Conservation (phyloP, 2,329 filamentous ascomycete species). For the Neonectria neomacrospora region DNA sequence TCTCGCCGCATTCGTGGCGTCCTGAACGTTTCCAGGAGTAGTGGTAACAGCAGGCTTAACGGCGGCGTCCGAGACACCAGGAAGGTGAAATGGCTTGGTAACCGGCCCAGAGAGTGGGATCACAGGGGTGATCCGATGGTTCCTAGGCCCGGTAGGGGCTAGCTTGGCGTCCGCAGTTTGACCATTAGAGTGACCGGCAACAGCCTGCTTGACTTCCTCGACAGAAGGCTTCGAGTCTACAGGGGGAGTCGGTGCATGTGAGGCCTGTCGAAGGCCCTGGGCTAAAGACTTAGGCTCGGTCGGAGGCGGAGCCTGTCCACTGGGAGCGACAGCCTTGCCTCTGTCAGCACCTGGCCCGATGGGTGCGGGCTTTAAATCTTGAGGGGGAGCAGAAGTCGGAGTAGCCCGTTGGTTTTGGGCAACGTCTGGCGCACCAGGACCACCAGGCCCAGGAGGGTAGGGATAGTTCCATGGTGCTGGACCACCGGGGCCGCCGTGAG, state of each 20-base stretch:
- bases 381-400: constrained; percentile 53
- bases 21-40: constrained; percentile 59
- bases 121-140: constrained; percentile 70
- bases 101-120: constrained; percentile 68
- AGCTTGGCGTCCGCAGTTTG: constrained; percentile 51
- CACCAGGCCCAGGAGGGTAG: constrained; percentile 67
- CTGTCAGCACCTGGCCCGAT: constrained; percentile 63
- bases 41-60: constrained; percentile 53
- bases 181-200: constrained; percentile 55
- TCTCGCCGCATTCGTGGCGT: constrained; percentile 79
- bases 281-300: constrained; percentile 64
- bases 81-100: constrained; percentile 52
- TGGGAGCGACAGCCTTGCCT: constrained; percentile 59
- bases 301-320: constrained; percentile 57
- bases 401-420: constrained; percentile 66
- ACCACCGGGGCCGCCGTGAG: constrained; percentile 67
- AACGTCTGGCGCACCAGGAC: constrained; percentile 65
- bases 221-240: constrained; percentile 74
- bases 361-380: constrained; percentile 60
- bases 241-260: constrained; percentile 69
- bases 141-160: constrained; percentile 61
- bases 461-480: constrained; percentile 70
- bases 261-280: constrained; percentile 59
- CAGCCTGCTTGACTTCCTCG: constrained; percentile 56
- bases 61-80: constrained; percentile 46